Conservation (phyloP, 2,329 filamentous ascomycete genomes). For the Aspergillus hiratsukae region DNA sequence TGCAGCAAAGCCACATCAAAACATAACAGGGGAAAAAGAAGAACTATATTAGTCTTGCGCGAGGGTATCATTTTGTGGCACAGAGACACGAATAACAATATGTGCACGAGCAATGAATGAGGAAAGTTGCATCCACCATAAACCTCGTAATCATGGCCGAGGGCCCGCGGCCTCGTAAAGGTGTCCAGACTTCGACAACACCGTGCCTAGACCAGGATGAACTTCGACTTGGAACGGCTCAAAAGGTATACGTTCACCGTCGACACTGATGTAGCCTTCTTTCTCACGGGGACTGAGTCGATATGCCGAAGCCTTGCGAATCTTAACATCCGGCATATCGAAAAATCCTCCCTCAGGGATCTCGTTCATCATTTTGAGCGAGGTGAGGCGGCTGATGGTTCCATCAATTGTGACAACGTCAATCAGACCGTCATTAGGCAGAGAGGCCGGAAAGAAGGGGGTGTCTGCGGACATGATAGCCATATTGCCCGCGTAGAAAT, state of each 20-base stretch:
- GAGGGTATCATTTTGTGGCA: conserved; percentile 32
- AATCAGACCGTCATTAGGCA: conserved; percentile 78
- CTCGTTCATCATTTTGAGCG: conserved; percentile 65
- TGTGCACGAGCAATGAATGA: conserved; percentile 6
- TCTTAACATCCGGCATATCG: conserved; percentile 69
- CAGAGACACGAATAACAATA: conserved; percentile 15
- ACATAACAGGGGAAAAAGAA: conserved; percentile 5
- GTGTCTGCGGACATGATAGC: conserved; percentile 81
- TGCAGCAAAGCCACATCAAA: not conserved
- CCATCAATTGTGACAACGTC: conserved; percentile 80
- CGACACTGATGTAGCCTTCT: conserved; percentile 85
- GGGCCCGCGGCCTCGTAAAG: conserved; percentile 60
- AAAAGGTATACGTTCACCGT: conserved; percentile 84
- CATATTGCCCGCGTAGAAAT: conserved; percentile 95
- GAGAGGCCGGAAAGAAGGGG: conserved; percentile 76
- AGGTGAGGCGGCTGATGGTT: conserved; percentile 62
- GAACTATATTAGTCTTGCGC: conserved; percentile 18
- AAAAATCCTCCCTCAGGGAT: conserved; percentile 74
- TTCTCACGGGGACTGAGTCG: conserved; percentile 71
- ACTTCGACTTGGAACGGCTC: conserved; percentile 88
- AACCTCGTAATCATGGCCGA: conserved; percentile 12
- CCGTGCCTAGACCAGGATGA: conserved; percentile 74
- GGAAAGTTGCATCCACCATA: not conserved
- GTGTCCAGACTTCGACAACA: conserved; percentile 70
- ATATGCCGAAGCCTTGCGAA: conserved; percentile 84